Conservation (phyloP, 257 asterid species). For the Mentha longifolia region DNA sequence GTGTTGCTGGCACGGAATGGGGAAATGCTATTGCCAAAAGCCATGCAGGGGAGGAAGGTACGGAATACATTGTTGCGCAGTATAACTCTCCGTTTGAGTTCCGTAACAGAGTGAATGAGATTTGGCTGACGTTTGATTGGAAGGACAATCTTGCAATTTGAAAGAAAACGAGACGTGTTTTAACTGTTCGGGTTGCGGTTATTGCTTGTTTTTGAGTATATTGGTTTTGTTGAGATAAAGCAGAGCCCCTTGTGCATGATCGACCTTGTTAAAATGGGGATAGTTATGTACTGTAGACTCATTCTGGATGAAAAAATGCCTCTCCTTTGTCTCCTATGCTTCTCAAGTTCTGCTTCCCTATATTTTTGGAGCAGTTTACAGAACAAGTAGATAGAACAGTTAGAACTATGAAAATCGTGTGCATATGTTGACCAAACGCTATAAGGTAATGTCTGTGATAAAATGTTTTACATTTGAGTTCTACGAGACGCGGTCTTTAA, state of each 20-base stretch:
- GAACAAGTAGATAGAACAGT: no score
- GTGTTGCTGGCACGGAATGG: conserved; percentile 69
- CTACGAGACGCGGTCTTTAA: no score
- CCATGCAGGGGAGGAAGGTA: conserved; percentile 44
- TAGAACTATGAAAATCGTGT: no score
- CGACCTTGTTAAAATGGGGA: neutral
- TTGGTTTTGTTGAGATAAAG: neutral
- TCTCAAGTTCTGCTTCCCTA: no score
- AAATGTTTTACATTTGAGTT: no score
- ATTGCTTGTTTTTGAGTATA: neutral
- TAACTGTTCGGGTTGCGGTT: neutral
- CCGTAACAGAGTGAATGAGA: conserved; percentile 68
- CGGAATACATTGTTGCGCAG: conserved; percentile 68
- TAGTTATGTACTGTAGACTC: no score
- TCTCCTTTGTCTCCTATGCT: no score
- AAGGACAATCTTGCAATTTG: conserved; percentile 29
- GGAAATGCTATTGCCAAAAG: conserved; percentile 52
- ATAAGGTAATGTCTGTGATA: no score
- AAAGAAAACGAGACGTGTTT: neutral
- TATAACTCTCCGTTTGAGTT: conserved; percentile 89
- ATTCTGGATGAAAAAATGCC: no score
- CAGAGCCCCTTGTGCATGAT: no score
- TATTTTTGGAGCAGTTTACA: no score
- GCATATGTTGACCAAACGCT: no score
- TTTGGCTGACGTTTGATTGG: conserved; percentile 69